phyloP scores from a whole-genome alignment of 345 rosid species.

The Sisymbrium irio region DNA sequence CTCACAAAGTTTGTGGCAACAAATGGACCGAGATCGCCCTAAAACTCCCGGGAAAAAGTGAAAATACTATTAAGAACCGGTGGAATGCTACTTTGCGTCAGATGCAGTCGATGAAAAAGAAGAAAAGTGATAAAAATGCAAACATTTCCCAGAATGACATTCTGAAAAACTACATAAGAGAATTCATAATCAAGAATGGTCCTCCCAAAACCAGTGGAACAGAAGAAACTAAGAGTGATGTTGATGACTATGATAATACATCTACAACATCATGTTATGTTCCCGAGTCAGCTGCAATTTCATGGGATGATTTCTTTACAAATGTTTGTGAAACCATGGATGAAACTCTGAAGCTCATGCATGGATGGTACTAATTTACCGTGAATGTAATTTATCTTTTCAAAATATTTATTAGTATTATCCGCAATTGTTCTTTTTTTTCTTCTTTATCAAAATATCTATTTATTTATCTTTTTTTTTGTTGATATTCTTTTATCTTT shows the following conservation, averaged over 20 bases:
- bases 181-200: neutral
- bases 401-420: neutral
- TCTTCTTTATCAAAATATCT: too few relatives aligned
- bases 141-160: neutral
- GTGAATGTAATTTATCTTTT: neutral
- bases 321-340: neutral
- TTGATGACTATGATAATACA: neutral
- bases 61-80: conserved; percentile 71
- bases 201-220: neutral
- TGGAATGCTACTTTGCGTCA: conserved; percentile 73
- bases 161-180: neutral
- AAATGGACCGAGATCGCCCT: conserved; percentile 69
- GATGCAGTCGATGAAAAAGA: neutral
- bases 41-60: conserved; percentile 56
- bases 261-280: neutral
- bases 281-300: neutral
- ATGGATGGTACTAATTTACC: neutral
- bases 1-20: conserved; percentile 60
- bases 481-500: too few relatives aligned
- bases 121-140: neutral
- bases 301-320: neutral
- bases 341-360: neutral
- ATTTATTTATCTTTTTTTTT: too few relatives aligned
- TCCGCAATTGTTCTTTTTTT: too few relatives aligned
- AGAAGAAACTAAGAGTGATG: neutral